phyloP scores from a whole-genome alignment of 345 rosid species.

The Rhodamnia rubescens region DNA sequence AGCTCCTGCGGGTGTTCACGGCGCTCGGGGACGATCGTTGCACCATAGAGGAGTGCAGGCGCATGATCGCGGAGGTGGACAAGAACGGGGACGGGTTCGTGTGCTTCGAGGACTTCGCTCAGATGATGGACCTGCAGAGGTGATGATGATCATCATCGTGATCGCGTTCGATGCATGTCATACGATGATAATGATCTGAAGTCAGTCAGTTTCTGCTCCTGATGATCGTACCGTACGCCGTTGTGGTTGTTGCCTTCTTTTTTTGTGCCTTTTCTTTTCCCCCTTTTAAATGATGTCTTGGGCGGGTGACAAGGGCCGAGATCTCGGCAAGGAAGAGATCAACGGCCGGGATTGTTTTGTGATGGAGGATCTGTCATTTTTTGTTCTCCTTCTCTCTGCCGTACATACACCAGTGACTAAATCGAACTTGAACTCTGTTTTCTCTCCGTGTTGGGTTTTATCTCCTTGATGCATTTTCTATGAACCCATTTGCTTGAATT shows the following conservation, averaged over 20 bases:
- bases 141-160: background rate
- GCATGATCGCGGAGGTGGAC: slow-evolving; percentile 79
- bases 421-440: background rate
- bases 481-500: background rate
- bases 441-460: background rate
- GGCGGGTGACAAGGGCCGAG: background rate
- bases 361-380: background rate
- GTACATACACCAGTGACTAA: background rate
- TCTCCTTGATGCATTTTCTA: background rate
- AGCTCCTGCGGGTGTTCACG: slow-evolving; percentile 35
- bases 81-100: slow-evolving; percentile 76
- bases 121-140: slow-evolving; percentile 58
- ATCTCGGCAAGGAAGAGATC: background rate
- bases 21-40: slow-evolving; percentile 59
- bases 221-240: background rate
- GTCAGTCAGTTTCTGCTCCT: background rate
- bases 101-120: slow-evolving; percentile 73
- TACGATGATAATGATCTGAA: background rate
- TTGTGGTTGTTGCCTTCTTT: background rate
- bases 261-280: background rate
- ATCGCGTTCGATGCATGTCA: background rate
- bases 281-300: background rate
- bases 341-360: background rate
- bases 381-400: background rate
- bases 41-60: slow-evolving; percentile 84